These are phyloP conservation scores for Tillandsia leiboldiana DNA, from an alignment of 176 grass and related monocot species.

Conservation along the genomic window DNA sequence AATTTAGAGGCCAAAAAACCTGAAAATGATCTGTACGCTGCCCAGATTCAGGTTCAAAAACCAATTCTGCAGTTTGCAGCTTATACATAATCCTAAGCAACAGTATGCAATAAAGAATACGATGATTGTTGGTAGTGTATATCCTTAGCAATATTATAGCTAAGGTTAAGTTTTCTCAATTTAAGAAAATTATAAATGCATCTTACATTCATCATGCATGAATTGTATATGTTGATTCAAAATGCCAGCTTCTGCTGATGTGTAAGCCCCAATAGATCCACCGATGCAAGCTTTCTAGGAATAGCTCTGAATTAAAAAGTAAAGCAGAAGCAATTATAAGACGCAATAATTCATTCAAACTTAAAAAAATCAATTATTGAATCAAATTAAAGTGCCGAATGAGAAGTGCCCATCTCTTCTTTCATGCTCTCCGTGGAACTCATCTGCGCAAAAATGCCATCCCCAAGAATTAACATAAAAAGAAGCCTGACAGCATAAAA, in stretches of 20 bases:
- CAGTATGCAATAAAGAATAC: no score
- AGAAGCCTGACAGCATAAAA: no score
- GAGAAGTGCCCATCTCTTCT: constrained; percentile 41
- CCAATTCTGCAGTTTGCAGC: constrained; percentile 69
- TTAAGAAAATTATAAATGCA: no score
- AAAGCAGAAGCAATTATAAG: constrained; percentile 7
- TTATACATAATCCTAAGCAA: constrained; percentile 60
- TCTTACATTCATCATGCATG: constrained; percentile 99
- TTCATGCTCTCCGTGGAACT: constrained; percentile 20
- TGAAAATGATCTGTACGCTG: constrained; percentile 53
- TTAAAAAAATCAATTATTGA: not conserved
- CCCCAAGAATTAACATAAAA: no score
- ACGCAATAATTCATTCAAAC: not conserved
- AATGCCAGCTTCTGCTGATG: constrained; percentile 97
- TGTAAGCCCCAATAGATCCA: constrained; percentile 52
- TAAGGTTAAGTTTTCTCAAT: no score
- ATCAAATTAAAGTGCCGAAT: constrained; percentile 21
- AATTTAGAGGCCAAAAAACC: constrained; percentile 26
- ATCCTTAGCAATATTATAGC: no score
- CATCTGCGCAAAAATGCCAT: constrained; percentile 60
- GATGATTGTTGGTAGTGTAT: no score
- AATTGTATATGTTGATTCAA: constrained; percentile 97
- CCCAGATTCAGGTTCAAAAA: constrained; percentile 59
- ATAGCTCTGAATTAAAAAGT: constrained; percentile 42
- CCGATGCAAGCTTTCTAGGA: constrained; percentile 44